Evolutionary conservation across 345 rosid species (phyloP), one percentile per base, ranked within the genome.

Genomic region (Mangifera indica): DNA sequence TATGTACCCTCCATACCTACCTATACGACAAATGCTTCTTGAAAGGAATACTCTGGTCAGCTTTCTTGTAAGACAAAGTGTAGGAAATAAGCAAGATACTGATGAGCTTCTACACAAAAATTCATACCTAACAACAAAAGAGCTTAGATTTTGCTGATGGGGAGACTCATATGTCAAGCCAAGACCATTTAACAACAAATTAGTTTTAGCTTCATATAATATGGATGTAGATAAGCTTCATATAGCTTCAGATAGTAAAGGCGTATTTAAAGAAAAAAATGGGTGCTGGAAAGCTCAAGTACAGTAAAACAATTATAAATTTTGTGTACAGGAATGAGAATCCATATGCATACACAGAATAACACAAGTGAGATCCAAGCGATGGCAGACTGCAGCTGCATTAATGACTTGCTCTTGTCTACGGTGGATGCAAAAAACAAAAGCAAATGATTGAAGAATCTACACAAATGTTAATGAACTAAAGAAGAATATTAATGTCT

Each of bases 391-490:
- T 32, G 60, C 69, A 73, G 66, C 76, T 40, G 53, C 66, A 37
- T 59, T 59, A 52, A 20, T 25, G n/a, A 34, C 72, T 67, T 58
- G 32, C 64, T 37, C 52, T 61, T 70, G 58, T 72, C 79, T 9
- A 76, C 72, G 48, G 60, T 48, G 26, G n/a, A 63, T 64, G 76
- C 64, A 58, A 67, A 34, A 51, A 55, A 71, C 53, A 64, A 45
- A 71, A 63, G 72, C 66, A 68, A 71, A 71, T 66, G 48, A 60
- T 69, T 42, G 72, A 62, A 77, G 68, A 55, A 72, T 75, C 69
- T 74, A 72, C 70, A 79, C 60, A 64, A 76, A 61, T 73, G 69
- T 70, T 25, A 66, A 74, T 63, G 52, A 76, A 72, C 70, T 58
- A 54, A 24, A 60, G 45, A 70, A 65, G 46, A 64, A 64, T 63